Evolutionary conservation across 2,329 filamentous ascomycete genomes (phyloP).

Genomic region (Colletotrichum tabaci): DNA sequence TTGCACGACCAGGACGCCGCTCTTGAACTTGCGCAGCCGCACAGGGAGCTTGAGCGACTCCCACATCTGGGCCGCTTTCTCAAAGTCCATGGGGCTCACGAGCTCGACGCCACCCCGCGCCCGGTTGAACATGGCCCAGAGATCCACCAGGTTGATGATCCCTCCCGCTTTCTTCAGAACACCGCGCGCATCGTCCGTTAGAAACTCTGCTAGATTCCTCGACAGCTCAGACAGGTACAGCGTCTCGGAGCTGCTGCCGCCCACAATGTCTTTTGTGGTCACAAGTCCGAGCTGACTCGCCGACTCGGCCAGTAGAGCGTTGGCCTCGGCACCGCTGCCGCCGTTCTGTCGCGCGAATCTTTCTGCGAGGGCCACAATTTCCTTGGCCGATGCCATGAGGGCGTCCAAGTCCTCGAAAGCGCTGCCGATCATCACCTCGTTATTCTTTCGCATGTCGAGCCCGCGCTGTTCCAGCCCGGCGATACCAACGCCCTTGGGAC

Average conservation of each 20-base stretch:
- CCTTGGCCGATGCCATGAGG: conserved; percentile 96
- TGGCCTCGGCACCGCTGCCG: conserved; percentile 78
- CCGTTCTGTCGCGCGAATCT: conserved; percentile 81
- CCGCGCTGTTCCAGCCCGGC: conserved; percentile 91
- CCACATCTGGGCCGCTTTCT: conserved; percentile 91
- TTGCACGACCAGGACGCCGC: conserved; percentile 94
- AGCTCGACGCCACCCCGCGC: conserved; percentile 94
- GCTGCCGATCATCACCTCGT: conserved; percentile 91
- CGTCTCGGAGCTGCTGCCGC: conserved; percentile 79
- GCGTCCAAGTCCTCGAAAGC: conserved; percentile 98
- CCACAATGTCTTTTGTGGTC: conserved; percentile 96
- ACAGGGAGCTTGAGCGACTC: conserved; percentile 89
- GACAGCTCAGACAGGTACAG: conserved; percentile 92
- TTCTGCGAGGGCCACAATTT: conserved; percentile 94
- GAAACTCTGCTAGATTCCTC: conserved; percentile 87
- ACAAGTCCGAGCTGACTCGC: conserved; percentile 87
- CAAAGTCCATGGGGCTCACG: conserved; percentile 91
- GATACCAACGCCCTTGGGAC: conserved; percentile 83
- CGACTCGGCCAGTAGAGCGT: conserved; percentile 83
- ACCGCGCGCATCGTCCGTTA: conserved; percentile 87
- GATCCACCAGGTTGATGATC: conserved; percentile 89
- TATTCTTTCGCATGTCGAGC: conserved; percentile 89
- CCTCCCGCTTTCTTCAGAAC: conserved; percentile 86
- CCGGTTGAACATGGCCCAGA: conserved; percentile 96
- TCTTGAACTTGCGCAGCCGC: conserved; percentile 89